A percentile compares a stretch with the other conserved stretches of the same genome.
These are phyloP conservation scores for Pezizomycotina sp. DNA, from an alignment of 2,329 filamentous ascomycete genomes.

Conservation along the genomic window DNA sequence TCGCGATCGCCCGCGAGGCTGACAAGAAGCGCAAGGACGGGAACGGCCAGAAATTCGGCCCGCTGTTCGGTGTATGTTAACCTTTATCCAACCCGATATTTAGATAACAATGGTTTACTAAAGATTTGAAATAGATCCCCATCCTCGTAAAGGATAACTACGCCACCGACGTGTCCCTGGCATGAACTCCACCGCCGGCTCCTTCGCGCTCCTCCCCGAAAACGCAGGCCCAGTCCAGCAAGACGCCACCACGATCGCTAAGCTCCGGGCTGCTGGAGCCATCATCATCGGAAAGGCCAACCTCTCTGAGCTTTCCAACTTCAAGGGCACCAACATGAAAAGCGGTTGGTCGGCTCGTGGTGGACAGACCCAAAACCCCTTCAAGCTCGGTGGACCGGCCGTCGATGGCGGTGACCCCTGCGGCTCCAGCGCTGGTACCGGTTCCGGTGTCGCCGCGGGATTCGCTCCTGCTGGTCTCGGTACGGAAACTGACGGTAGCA, in stretches of 20 bases:
- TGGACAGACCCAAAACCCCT: conserved; percentile 46
- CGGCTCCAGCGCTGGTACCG: conserved; percentile 29
- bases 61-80: no score
- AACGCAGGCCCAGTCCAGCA: conserved; percentile 41
- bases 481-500: conserved; percentile 28
- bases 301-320: conserved; percentile 49
- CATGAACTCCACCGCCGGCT: conserved; percentile 50
- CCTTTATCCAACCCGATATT: no score
- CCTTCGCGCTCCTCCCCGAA: conserved; percentile 44
- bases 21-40: no score
- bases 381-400: no score
- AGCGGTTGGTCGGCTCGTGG: conserved; percentile 50
- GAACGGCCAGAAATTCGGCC: no score
- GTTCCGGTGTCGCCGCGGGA: conserved; percentile 27
- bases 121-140: no score
- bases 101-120: no score
- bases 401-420: conserved; percentile 39
- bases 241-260: conserved; percentile 43
- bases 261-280: conserved; percentile 43
- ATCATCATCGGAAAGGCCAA: conserved; percentile 52
- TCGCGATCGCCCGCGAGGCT: no score
- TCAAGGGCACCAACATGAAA: conserved; percentile 39
- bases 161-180: conserved; percentile 44
- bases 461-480: conserved; percentile 28
- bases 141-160: conserved; percentile 53